Base-by-base conservation (phyloP, 495 filamentous ascomycete genomes). In the Aspergillus panamensis region DNA sequence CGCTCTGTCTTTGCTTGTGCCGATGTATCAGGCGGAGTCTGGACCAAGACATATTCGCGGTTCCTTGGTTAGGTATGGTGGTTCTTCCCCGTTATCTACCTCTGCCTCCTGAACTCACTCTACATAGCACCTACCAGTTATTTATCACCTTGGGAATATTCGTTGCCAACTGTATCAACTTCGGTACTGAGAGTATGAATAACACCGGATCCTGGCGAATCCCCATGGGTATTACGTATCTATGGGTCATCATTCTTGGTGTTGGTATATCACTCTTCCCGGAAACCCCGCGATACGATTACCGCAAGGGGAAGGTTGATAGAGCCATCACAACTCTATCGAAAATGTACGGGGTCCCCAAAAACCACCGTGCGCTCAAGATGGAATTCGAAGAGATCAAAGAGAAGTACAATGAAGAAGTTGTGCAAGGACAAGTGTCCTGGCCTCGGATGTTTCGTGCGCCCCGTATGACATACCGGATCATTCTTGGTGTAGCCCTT, bases 121-220 rank as follows among this genome's bases (percentile, higher is more conserved):
- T 7, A 8, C 5, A 48, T 21, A 71, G 72, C 59, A 73, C 72
- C 66, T 94, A 96, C 72, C 90, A 94, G 71, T 78, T 94, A 1
- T 91, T 94, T 74, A 89, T 95, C 71, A 93, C 91, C 0, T 73
- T 91, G 42, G 91, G 91, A 35, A 94, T 93, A 65, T 90, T 90
- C 70, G 77, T 84, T 7, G 87, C 89, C 50, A 83, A 90, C 64
- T 87, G 87, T 71, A 83, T 93, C 74, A 91, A 93, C 66, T 93
- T 79, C 60, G 89, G 88, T 30, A 91, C 90, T 6, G 77, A 84
- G 49, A 62, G 61, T 3, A 58, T 55, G 6, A 32, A 48, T 0
- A 54, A 65, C 49, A 74, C 81, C n/a, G 76, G 72, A 8, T 84
- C 86, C 29, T 94, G 90, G 87, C 78, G 87, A 29, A 88, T 95